Evolutionary conservation across 2,329 filamentous ascomycete species (phyloP).

Genomic region (Tolypocladium ophioglossoides): DNA sequence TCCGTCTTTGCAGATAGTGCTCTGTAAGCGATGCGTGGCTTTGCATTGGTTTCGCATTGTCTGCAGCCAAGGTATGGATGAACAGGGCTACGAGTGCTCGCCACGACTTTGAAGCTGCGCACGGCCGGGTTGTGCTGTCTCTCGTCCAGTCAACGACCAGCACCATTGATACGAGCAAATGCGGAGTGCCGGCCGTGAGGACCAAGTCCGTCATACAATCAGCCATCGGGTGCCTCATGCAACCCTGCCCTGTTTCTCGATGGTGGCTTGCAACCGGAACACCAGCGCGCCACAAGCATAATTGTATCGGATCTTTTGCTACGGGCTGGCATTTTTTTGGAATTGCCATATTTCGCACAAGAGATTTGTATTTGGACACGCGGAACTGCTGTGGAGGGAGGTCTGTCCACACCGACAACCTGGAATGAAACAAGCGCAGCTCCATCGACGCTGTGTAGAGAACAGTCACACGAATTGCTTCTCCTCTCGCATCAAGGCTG

Average conservation of each 20-base stretch:
- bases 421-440: neutral
- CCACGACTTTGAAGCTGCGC: neutral
- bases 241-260: constrained; percentile 1
- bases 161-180: neutral
- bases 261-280: neutral
- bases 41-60: neutral
- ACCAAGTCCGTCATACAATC: neutral
- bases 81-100: neutral
- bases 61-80: neutral
- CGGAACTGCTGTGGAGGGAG: neutral
- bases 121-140: neutral
- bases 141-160: neutral
- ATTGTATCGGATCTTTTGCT: neutral
- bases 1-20: no score
- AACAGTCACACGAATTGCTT: neutral
- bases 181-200: neutral
- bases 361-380: neutral
- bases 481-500: neutral
- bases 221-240: neutral
- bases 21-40: neutral
- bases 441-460: neutral
- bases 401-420: neutral
- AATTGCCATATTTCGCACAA: neutral
- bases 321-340: neutral
- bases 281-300: neutral